Base-by-base conservation (phyloP, 2,329 filamentous ascomycete genomes). In the Epichloe scottii region DNA sequence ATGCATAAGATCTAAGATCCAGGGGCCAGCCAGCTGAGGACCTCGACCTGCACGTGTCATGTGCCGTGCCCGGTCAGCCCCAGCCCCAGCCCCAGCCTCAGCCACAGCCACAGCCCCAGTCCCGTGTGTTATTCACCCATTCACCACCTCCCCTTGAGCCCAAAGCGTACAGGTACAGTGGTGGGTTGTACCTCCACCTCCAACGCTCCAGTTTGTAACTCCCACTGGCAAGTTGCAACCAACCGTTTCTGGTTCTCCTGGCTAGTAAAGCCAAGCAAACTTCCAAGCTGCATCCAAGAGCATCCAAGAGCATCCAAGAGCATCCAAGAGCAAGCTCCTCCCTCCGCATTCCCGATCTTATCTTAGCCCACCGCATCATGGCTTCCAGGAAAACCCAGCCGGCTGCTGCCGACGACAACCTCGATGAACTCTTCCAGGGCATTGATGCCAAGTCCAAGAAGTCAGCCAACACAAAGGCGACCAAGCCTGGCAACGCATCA, bases 401-500 rank as follows among this genome's bases (percentile, higher is more conserved):
- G 33, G 64, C 70, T 46, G 67, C 75, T 37, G 73, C 76, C 55
- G 77, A 81, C 62, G 79, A 83, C 63, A 80, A 83, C 61, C 67
- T 85, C 59, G 78, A 79, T 60, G 78, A 84, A 57, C 77, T 85
- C 59, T 81, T 86, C 62, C 77, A 80, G 55, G 79, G 76, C 54
- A 77, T 85, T 60, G 75, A 79, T 51, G 63, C 66, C 55, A 68
- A 71, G 51, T 56, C 71, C 54, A 75, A 76, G 62, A 80, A 80
- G 63, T 57, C 70, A 17, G 56, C 65, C 50, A 67, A 65, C 53
- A 49, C 64, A 54, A 73, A 72, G 63, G 54, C 64, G 46, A 51
- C 66, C 59, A 76, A 76, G 62, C 64, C 73, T 55, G 68, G 73
- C 56, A 74, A 76, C 50, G 69, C 75, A 51, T 66, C 71, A 50